Conservation (phyloP, 176 grass and related monocot genomes). For the Eleusine coracana region DNA sequence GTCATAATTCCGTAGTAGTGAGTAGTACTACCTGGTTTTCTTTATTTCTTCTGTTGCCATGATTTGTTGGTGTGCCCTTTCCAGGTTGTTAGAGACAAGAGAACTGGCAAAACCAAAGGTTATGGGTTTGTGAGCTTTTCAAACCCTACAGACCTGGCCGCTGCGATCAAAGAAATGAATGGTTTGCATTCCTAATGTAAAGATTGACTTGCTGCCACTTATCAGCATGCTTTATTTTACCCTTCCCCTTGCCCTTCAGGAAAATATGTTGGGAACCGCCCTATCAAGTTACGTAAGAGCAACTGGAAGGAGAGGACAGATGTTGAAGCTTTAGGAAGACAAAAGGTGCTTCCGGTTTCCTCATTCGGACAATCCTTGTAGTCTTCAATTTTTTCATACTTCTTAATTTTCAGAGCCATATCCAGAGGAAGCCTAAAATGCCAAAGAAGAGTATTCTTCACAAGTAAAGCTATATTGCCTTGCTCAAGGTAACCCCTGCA, state of each 20-base stretch:
- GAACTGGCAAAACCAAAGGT: slow-evolving; percentile 96
- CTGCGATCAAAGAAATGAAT: slow-evolving; percentile 99
- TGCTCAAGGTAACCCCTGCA: background rate
- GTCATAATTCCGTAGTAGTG: background rate
- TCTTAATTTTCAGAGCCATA: slow-evolving; percentile 65
- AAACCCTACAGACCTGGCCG: slow-evolving; percentile 90
- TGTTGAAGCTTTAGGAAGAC: slow-evolving; percentile 80
- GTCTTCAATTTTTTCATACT: slow-evolving; percentile 19
- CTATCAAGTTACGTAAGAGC: slow-evolving; percentile 98
- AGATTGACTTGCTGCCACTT: slow-evolving; percentile 8
- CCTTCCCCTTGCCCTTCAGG: slow-evolving; percentile 52
- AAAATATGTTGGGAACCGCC: slow-evolving; percentile 96
- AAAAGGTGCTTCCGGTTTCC: slow-evolving; percentile 58
- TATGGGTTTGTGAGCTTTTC: slow-evolving; percentile 99
- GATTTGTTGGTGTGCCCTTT: slow-evolving; percentile 34
- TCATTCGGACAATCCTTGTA: slow-evolving; percentile 18
- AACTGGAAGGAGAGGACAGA: slow-evolving; percentile 99
- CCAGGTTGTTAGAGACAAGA: slow-evolving; percentile 95
- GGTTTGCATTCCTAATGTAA: slow-evolving; percentile 51
- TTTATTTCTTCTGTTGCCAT: slow-evolving; percentile 15
- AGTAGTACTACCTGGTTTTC: background rate
- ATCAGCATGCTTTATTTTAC: slow-evolving; percentile 11
- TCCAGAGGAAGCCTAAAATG: slow-evolving; percentile 93
- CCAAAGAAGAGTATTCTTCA: slow-evolving; percentile 87
- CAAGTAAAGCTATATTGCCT: slow-evolving; percentile 59